Conservation (phyloP, 179 eudicot genomes). For the Spergularia azorica region DNA sequence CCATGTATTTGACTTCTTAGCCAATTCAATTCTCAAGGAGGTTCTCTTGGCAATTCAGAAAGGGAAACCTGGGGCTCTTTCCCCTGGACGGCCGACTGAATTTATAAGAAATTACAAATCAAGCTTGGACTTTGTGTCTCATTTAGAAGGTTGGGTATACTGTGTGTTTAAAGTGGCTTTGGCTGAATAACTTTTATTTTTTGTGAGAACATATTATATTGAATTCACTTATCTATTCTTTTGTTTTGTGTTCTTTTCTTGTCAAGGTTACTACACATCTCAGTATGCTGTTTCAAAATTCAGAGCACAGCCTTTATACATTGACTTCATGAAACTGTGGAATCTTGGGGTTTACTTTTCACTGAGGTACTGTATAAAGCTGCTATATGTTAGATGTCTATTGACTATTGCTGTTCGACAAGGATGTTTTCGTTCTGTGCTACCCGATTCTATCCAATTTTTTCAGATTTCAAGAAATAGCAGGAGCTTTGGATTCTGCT, state of each 20-base stretch:
- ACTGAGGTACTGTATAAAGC: conserved; percentile 58
- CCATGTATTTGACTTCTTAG: conserved; percentile 96
- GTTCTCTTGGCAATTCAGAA: conserved; percentile 77
- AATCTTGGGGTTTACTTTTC: conserved; percentile 96
- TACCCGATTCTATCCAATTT: conserved; percentile 11
- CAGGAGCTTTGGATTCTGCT: conserved; percentile 91
- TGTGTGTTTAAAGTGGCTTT: neutral
- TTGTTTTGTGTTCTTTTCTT: conserved; percentile 26
- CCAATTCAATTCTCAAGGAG: conserved; percentile 94
- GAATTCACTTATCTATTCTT: conserved; percentile 22
- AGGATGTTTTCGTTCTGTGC: conserved; percentile 8
- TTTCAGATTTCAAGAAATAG: conserved; percentile 97
- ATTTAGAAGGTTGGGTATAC: conserved; percentile 68
- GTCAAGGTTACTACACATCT: conserved; percentile 83
- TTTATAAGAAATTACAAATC: conserved; percentile 89
- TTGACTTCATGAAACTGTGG: conserved; percentile 98
- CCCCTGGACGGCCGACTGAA: conserved; percentile 96
- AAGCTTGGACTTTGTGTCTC: conserved; percentile 77
- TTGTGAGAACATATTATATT: conserved; percentile 11
- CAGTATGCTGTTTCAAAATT: conserved; percentile 76
- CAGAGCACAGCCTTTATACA: conserved; percentile 76
- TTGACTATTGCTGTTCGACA: neutral
- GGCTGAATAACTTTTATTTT: neutral
- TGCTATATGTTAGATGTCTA: neutral
- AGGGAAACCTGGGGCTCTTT: conserved; percentile 95